Evolutionary conservation across 2,329 filamentous ascomycete genomes (phyloP).

Genomic region (Dactylonectria estremocensis): DNA sequence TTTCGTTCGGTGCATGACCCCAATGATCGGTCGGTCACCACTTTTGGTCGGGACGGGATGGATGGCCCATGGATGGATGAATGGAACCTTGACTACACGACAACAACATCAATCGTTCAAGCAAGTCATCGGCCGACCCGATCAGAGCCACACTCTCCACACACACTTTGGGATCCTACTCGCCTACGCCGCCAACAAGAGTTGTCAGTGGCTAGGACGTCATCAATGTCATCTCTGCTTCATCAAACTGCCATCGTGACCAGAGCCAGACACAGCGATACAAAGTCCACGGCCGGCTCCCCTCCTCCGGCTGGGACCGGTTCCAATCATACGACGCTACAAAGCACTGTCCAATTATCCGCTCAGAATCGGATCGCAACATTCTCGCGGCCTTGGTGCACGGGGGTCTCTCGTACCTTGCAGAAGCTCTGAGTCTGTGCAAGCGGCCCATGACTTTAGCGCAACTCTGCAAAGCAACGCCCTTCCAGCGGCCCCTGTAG

Average conservation of each 20-base stretch:
- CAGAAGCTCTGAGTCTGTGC: slow-evolving; percentile 18
- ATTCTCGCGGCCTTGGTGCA: slow-evolving; percentile 8
- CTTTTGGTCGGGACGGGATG: slow-evolving; percentile 16
- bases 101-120: slow-evolving; percentile 14
- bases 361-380: slow-evolving; percentile 15
- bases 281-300: not conserved
- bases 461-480: slow-evolving; percentile 5
- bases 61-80: slow-evolving; percentile 19
- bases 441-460: not conserved
- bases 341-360: slow-evolving; percentile 22
- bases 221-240: slow-evolving; percentile 2
- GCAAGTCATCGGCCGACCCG: slow-evolving; percentile 14
- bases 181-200: not conserved
- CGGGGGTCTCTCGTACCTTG: slow-evolving; percentile 42
- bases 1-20: slow-evolving; percentile 18
- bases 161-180: not conserved
- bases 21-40: slow-evolving; percentile 25
- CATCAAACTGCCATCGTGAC: slow-evolving; percentile 15
- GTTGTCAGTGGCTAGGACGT: slow-evolving; percentile 13
- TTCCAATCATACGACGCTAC: slow-evolving; percentile 30
- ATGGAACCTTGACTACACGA: not conserved
- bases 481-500: slow-evolving; percentile 2
- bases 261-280: not conserved
- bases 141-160: slow-evolving; percentile 3
- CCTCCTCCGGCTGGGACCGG: slow-evolving; percentile 10